phyloP scores from a whole-genome alignment of 331 rosid species.

The Acacia concinna region DNA sequence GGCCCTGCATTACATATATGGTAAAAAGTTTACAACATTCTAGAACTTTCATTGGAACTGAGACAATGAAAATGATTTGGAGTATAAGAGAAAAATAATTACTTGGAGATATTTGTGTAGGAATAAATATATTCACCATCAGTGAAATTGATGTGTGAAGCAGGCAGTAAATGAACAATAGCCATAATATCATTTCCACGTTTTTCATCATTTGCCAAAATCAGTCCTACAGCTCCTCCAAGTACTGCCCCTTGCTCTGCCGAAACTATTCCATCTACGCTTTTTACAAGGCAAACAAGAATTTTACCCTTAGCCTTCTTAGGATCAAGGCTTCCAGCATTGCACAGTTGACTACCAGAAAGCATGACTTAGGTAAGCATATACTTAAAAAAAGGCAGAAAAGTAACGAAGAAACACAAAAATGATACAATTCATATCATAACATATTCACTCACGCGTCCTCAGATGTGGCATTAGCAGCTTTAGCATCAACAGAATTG shows the following conservation, averaged over 20 bases:
- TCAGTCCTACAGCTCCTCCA: conserved; percentile 61
- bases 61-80: not conserved
- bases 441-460: conserved; percentile 45
- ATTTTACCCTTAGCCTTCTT: conserved; percentile 65
- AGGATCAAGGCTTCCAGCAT: conserved; percentile 53
- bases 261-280: conserved; percentile 11
- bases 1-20: conserved; percentile 31
- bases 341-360: conserved; percentile 48
- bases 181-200: conserved; percentile 46
- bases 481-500: conserved; percentile 48
- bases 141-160: conserved; percentile 54
- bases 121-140: conserved; percentile 49
- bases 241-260: conserved; percentile 42
- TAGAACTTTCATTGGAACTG: not conserved
- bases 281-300: conserved; percentile 49
- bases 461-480: conserved; percentile 26
- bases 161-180: conserved; percentile 52
- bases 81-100: conserved; percentile 1
- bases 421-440: not conserved
- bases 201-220: conserved; percentile 48
- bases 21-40: not conserved
- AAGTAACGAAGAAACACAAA: not conserved
- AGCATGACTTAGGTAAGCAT: not conserved
- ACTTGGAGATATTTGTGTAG: conserved; percentile 54
- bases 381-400: not conserved